Conservation (phyloP, 2,329 filamentous ascomycete genomes). For the Trichoderma sp. region DNA sequence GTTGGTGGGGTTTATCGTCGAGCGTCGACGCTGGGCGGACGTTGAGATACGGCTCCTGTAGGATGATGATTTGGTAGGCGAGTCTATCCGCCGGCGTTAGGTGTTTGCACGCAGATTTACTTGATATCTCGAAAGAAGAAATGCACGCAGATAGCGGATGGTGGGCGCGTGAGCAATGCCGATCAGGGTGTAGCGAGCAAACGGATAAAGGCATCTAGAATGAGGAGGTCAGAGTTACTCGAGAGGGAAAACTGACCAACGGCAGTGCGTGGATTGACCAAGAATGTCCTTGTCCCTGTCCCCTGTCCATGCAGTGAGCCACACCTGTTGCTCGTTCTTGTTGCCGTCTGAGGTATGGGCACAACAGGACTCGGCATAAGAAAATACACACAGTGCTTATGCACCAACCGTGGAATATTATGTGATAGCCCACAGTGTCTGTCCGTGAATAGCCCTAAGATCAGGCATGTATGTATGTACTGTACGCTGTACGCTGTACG, state of each 20-base stretch:
- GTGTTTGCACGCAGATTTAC: background rate
- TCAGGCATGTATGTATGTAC: background rate
- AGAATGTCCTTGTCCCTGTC: background rate
- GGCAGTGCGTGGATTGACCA: background rate
- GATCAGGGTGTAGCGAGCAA: background rate
- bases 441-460: background rate
- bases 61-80: background rate
- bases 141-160: constrained; percentile 2
- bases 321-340: background rate
- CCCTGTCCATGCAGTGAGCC: background rate
- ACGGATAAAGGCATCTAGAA: background rate
- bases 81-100: background rate
- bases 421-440: background rate
- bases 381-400: background rate
- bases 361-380: background rate
- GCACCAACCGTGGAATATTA: background rate
- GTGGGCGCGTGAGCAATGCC: background rate
- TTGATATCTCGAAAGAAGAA: background rate
- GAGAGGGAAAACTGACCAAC: background rate
- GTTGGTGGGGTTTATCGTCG: constrained; percentile 3
- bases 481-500: background rate
- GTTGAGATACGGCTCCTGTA: background rate
- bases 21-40: background rate
- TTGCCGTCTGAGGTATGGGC: background rate
- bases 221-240: background rate